Conservation (phyloP, 331 rosid genomes). For the Spiraea crenata region DNA sequence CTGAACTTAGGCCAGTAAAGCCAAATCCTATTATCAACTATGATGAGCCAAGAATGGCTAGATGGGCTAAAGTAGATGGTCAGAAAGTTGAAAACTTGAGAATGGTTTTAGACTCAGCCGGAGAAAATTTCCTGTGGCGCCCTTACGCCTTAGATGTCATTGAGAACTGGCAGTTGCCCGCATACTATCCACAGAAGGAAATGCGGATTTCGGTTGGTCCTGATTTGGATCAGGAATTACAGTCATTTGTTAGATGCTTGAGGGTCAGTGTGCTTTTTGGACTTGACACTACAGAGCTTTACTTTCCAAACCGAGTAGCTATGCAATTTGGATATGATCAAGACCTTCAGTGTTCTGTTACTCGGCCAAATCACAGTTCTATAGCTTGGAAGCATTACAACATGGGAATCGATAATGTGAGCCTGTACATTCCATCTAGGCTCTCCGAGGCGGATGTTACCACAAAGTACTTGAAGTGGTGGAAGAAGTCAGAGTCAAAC, state of each 20-base stretch:
- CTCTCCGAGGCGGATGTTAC: slow-evolving; percentile 36
- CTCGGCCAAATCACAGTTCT: background rate
- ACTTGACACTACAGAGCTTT: slow-evolving; percentile 6
- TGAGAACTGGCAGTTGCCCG: slow-evolving; percentile 9
- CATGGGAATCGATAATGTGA: slow-evolving; percentile 13
- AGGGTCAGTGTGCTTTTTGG: slow-evolving; percentile 25
- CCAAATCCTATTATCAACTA: background rate
- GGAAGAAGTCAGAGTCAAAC: slow-evolving; percentile 27
- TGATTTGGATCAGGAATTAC: slow-evolving; percentile 1
- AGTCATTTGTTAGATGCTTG: slow-evolving; percentile 22
- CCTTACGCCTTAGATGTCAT: slow-evolving; percentile 15
- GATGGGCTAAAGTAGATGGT: slow-evolving; percentile 18
- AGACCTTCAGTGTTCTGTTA: slow-evolving; percentile 21
- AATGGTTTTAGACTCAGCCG: slow-evolving; percentile 3
- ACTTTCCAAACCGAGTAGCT: slow-evolving; percentile 31
- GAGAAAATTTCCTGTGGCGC: slow-evolving; percentile 19
- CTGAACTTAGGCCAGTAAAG: background rate
- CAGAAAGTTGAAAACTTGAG: background rate
- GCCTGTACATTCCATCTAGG: slow-evolving; percentile 37
- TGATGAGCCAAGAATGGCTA: slow-evolving; percentile 24
- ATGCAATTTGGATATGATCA: slow-evolving; percentile 38
- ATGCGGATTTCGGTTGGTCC: slow-evolving; percentile 4
- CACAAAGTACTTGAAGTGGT: slow-evolving; percentile 41
- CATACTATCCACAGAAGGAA: slow-evolving; percentile 5
- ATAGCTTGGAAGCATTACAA: slow-evolving; percentile 33